Base-by-base conservation (phyloP, 306 rosid genomes). In the Cucurbita maxima region DNA sequence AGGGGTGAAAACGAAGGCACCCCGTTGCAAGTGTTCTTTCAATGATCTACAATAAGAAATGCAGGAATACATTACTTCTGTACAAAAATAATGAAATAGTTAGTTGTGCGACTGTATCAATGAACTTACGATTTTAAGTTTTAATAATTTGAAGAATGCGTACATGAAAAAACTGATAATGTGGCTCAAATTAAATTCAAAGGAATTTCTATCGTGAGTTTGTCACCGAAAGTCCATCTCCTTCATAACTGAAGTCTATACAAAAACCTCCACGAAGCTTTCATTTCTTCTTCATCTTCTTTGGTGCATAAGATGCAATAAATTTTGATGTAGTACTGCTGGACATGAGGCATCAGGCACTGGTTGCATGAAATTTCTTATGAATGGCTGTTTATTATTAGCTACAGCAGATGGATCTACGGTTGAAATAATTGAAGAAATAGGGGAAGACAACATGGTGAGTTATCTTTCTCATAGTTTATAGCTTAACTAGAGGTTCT, bases 311-410 rank as follows among this genome's bases (percentile, higher is more conserved):
- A 74, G 78, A 76, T 76, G 70, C 76, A 73, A 76, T 77, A 55
- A 66, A 36, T 81, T 73, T 72, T 78, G 30, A 72, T 84, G 75
- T 76, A 89, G 96, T 85, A 85, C 96, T 25, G 88, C 91, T 76
- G 89, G 96, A 78, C 83, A 83, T 69, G 96, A 85, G 84, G 91
- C 91, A 25, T 86, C 89, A 41, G 88, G 91, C 81, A 89, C 96
- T 25, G 88, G 89, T 47, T 83, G 85, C 85, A 88, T 88, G 95
- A 88, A 88, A 74, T 86, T 88, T 79, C 79, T 85, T 70, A 88
- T 88, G 95, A 88, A 88, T 71, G 95, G 95, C 34, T 84, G 89
- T 52, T 72, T 88, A 79, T 90, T 88, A 74, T 83, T 88, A 77
- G 95, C 87, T 58, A 88, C 95, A 22, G 85, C 75, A 58, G 95